Evolutionary conservation across 1,284 basidiomycete genomes (phyloP), one percentile per base, ranked within the genome.

Genomic region (Boletellus deceptivus): DNA sequence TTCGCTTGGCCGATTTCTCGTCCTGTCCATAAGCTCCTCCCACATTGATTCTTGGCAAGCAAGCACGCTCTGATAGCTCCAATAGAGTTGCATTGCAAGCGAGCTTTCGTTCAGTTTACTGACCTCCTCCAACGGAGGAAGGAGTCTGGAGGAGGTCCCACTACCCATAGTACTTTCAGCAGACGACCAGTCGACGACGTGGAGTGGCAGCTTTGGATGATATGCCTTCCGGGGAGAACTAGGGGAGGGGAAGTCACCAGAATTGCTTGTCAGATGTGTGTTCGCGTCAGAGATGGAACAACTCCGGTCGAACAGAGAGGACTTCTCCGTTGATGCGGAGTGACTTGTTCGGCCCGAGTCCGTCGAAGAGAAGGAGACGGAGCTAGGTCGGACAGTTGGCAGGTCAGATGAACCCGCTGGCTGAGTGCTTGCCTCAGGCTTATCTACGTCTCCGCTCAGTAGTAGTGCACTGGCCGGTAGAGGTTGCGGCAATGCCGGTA

Each of bases 11-110:
- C 77, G 71, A 56, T 82, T 80, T 41, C 77, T 72, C 62, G 84
- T 75, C 49, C 78, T 74, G 56, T 82, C 80, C 54, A 77, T 76
- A 49, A 90, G 72, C 55, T 87, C 86, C 54, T 88, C 86, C 86
- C 86, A 90, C 84, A 90, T 87, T 36, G 85, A 82, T 65, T 90
- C 87, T 66, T 83, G 79, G 56, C 80, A 83, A 10, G 81, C 82
- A 11, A 88, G 64, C n/a, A 90, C 83, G 27, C 72, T 67, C 56
- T 80, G 77, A 50, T 82, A 85, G 25, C 82, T 77, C 52, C 78
- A 74, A 60, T 84, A 82, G 8, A 89, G 74, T 53, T 88, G 85
- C 82, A 89, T 84, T 6, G 82, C 84, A 35, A 86, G 71, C 13
- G 82, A 80, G 35, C 82, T 77, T 53, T 84, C 80, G 49, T 72